Conservation (phyloP, 305 asterid genomes). For the Fraxinus angustifolia region DNA sequence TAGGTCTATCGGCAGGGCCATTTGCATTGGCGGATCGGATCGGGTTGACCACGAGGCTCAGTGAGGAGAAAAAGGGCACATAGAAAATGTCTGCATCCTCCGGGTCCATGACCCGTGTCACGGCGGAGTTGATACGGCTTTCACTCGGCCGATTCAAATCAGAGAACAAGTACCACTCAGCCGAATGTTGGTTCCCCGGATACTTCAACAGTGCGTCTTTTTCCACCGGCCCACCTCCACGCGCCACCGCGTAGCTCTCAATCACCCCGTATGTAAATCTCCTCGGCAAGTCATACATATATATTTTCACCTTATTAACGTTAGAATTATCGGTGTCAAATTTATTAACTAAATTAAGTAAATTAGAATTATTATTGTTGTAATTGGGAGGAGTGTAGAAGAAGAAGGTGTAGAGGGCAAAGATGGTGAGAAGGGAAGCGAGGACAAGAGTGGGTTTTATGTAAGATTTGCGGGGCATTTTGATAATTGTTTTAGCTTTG, state of each 20-base stretch:
- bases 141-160: slow-evolving; percentile 51
- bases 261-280: slow-evolving; percentile 85
- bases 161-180: slow-evolving; percentile 83
- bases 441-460: slow-evolving; percentile 56
- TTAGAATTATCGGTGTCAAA: not conserved
- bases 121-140: slow-evolving; percentile 40
- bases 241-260: slow-evolving; percentile 75
- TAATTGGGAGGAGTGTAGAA: slow-evolving; percentile 35
- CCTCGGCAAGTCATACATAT: slow-evolving; percentile 79
- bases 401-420: slow-evolving; percentile 54
- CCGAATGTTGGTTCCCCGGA: slow-evolving; percentile 93
- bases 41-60: slow-evolving; percentile 82
- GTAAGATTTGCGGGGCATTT: slow-evolving; percentile 58
- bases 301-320: slow-evolving; percentile 38
- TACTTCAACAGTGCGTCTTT: slow-evolving; percentile 64
- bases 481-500: slow-evolving; percentile 22
- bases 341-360: slow-evolving; percentile 1
- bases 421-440: slow-evolving; percentile 39
- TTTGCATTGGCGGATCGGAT: slow-evolving; percentile 45
- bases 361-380: not conserved
- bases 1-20: slow-evolving; percentile 23
- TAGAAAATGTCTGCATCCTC: slow-evolving; percentile 81
- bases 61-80: slow-evolving; percentile 86
- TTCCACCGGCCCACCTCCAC: slow-evolving; percentile 45
- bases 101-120: slow-evolving; percentile 57